phyloP scores from a whole-genome alignment of 1,284 basidiomycete species.

The Ceratobasidium sp. region DNA sequence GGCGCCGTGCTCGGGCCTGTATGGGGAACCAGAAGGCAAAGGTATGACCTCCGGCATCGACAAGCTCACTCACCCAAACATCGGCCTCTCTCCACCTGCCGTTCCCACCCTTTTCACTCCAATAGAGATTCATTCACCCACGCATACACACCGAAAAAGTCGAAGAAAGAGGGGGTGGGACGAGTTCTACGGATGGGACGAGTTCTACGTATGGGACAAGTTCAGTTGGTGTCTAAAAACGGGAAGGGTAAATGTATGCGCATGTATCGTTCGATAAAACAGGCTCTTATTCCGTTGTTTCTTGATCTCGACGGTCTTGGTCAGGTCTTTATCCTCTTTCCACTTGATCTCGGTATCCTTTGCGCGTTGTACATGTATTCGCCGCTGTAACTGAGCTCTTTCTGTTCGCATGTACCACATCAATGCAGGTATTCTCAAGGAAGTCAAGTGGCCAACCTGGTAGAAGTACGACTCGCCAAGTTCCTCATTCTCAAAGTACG shows the following conservation, averaged over 20 bases:
- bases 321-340: constrained; percentile 98
- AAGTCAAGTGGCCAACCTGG: constrained; percentile 61
- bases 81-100: neutral
- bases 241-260: constrained; percentile 37
- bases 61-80: neutral
- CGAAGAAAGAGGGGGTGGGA: constrained; percentile 94
- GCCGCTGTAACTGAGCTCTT: constrained; percentile 91
- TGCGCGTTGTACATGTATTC: constrained; percentile 95
- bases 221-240: constrained; percentile 85
- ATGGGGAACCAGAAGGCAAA: neutral
- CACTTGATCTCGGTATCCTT: constrained; percentile 92
- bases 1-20: neutral
- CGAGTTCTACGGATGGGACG: constrained; percentile 90
- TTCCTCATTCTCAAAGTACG: constrained; percentile 85
- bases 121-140: constrained; percentile 15
- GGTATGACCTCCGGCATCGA: neutral
- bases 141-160: constrained; percentile 75
- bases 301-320: constrained; percentile 98
- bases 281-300: constrained; percentile 98
- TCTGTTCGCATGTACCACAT: constrained; percentile 52
- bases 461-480: constrained; percentile 97
- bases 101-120: neutral
- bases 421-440: neutral
- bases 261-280: neutral
- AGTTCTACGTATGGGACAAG: too few relatives aligned